These are phyloP conservation scores for Antitrichia curtipendula DNA, from an alignment of 225 moss, liverwort and hornwort species.

Conservation along the genomic window DNA sequence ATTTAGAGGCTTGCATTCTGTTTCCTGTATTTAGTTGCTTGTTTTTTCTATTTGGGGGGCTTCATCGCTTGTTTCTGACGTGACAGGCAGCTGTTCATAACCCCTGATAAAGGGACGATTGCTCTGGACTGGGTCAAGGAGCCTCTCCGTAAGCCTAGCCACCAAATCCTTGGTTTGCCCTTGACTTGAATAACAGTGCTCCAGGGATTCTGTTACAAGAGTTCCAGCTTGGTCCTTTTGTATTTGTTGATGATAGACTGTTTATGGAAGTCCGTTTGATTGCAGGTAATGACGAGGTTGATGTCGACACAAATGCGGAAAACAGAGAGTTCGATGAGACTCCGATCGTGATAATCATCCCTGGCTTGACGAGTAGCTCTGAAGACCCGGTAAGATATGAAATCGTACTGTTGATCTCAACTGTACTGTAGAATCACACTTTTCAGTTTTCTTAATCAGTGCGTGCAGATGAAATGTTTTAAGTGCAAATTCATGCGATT, in stretches of 20 bases:
- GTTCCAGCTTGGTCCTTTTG: neutral
- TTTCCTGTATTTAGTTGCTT: neutral
- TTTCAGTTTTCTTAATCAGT: neutral
- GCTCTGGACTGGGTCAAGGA: conserved; percentile 80
- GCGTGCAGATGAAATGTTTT: neutral
- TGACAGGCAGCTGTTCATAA: conserved; percentile 68
- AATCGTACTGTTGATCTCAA: neutral
- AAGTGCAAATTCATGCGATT: neutral
- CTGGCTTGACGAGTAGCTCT: conserved; percentile 85
- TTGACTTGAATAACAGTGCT: neutral
- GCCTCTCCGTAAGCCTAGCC: conserved; percentile 22
- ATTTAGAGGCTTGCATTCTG: neutral
- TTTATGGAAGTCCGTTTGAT: neutral
- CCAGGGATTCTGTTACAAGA: neutral
- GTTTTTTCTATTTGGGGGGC: neutral
- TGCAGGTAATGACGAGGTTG: conserved; percentile 21
- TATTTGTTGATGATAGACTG: neutral
- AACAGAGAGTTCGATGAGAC: conserved; percentile 46
- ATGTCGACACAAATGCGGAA: neutral
- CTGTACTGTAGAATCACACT: neutral
- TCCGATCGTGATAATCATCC: conserved; percentile 60
- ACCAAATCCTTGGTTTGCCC: neutral
- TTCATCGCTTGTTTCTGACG: neutral
- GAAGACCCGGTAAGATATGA: conserved; percentile 37
- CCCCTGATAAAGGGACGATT: conserved; percentile 81